Evolutionary conservation across 2,329 filamentous ascomycete species (phyloP).

Genomic region (Talaromyces sp.): DNA sequence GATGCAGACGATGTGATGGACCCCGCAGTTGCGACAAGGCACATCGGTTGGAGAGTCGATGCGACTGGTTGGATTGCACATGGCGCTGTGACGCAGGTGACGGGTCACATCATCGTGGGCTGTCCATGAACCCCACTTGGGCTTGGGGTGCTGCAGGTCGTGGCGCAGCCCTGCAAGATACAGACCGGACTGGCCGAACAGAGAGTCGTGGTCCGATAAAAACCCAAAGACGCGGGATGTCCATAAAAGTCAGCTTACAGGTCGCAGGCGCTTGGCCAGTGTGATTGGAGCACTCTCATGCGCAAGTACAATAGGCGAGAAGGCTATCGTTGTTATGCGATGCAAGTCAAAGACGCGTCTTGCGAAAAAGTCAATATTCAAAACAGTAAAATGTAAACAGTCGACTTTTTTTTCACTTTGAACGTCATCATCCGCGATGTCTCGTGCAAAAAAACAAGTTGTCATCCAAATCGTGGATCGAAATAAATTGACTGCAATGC

Average conservation of each 20-base stretch:
- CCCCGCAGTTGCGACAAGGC: conserved; percentile 25
- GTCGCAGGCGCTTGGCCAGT: conserved; percentile 11
- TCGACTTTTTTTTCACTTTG: background rate
- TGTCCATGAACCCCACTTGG: conserved; percentile 21
- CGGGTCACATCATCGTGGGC: conserved; percentile 25
- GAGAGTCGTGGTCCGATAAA: conserved; percentile 5
- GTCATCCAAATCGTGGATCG: background rate
- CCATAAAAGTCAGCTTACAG: conserved; percentile 3
- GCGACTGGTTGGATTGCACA: conserved; percentile 26
- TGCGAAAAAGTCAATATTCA: conserved; percentile 2
- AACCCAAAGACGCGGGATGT: conserved; percentile 1
- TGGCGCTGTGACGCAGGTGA: conserved; percentile 27
- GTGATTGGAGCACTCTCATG: conserved; percentile 16
- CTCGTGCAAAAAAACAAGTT: background rate
- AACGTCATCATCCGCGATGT: conserved; percentile 8
- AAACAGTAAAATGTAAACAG: conserved; percentile 3
- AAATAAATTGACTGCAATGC: conserved; percentile 6
- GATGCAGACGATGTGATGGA: conserved; percentile 24
- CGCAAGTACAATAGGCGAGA: conserved; percentile 8
- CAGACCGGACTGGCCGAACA: conserved; percentile 19
- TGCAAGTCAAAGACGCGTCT: conserved; percentile 2
- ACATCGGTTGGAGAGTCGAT: conserved; percentile 17
- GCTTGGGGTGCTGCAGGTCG: conserved; percentile 4
- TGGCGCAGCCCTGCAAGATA: conserved; percentile 16
- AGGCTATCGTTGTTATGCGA: conserved; percentile 3